Evolutionary conservation across 2,329 filamentous ascomycete species (phyloP).

Genomic region (Dactylonectria estremocensis): DNA sequence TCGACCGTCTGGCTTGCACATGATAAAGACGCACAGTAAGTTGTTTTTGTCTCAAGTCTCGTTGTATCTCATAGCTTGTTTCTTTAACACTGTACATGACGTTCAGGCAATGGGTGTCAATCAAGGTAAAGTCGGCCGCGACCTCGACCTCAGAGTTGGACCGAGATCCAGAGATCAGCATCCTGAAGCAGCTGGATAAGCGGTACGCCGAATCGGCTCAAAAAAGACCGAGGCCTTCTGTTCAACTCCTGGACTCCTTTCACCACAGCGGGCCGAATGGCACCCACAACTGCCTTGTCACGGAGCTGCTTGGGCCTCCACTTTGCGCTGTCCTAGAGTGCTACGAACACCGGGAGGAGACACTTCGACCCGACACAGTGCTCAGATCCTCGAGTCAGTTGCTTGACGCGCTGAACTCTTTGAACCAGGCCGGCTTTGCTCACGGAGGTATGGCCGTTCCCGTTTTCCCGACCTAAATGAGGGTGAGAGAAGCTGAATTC

Average conservation of each 20-base stretch:
- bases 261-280: slow-evolving; percentile 28
- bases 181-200: not conserved
- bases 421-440: slow-evolving; percentile 10
- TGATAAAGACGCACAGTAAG: slow-evolving; percentile 10
- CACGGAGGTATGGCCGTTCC: slow-evolving; percentile 28
- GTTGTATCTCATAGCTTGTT: not conserved
- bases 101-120: slow-evolving; percentile 21
- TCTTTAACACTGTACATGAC: fast-evolving
- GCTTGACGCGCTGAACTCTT: slow-evolving; percentile 17
- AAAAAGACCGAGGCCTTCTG: not conserved
- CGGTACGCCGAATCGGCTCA: not conserved
- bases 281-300: slow-evolving; percentile 30
- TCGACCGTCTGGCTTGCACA: slow-evolving; percentile 29
- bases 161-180: slow-evolving; percentile 20
- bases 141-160: slow-evolving; percentile 15
- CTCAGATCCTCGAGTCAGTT: slow-evolving; percentile 24
- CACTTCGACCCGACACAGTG: slow-evolving; percentile 21
- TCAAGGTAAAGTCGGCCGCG: slow-evolving; percentile 29
- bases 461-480: too few species aligned
- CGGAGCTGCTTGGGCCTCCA: slow-evolving; percentile 28
- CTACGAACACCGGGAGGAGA: not conserved
- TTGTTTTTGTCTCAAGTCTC: not conserved
- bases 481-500: too few species aligned
- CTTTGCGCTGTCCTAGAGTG: not conserved
- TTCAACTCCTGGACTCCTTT: slow-evolving; percentile 20